A percentile compares a stretch with the other conserved stretches of the same genome.
phyloP scores from a whole-genome alignment of 306 rosid genomes.

The Castanea crenata region DNA sequence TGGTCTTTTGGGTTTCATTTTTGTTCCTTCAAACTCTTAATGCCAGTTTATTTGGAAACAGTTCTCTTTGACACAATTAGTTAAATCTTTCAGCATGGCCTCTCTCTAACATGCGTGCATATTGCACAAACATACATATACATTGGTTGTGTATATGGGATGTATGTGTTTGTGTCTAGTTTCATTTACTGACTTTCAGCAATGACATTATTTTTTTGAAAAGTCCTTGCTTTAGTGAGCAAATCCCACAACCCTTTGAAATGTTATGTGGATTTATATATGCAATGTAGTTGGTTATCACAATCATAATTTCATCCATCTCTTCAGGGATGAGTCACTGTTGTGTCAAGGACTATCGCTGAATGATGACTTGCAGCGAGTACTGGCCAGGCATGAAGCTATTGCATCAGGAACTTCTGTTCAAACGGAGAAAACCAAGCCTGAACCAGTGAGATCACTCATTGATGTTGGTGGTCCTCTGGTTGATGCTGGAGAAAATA shows the following conservation, averaged over 20 bases:
- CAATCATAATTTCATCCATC: slow-evolving; percentile 6
- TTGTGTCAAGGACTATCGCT: slow-evolving; percentile 88
- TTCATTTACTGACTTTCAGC: not conserved
- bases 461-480: slow-evolving; percentile 67
- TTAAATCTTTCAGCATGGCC: not conserved
- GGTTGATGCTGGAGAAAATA: slow-evolving; percentile 72
- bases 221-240: not conserved
- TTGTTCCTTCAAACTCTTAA: too few relatives aligned
- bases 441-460: slow-evolving; percentile 48
- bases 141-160: not conserved
- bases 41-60: not conserved
- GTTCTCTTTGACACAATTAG: not conserved
- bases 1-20: too few relatives aligned
- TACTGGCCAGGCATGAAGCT: slow-evolving; percentile 87
- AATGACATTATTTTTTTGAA: not conserved
- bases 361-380: slow-evolving; percentile 95
- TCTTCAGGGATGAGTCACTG: slow-evolving; percentile 85
- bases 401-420: slow-evolving; percentile 71
- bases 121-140: not conserved
- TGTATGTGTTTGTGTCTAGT: not conserved
- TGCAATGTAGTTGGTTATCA: not conserved
- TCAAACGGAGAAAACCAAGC: slow-evolving; percentile 50
- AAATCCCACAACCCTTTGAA: not conserved
- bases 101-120: not conserved
- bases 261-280: not conserved